These are phyloP conservation scores for Rubroboletus satanas DNA, from an alignment of 768 basidiomycete genomes.

Conservation along the genomic window DNA sequence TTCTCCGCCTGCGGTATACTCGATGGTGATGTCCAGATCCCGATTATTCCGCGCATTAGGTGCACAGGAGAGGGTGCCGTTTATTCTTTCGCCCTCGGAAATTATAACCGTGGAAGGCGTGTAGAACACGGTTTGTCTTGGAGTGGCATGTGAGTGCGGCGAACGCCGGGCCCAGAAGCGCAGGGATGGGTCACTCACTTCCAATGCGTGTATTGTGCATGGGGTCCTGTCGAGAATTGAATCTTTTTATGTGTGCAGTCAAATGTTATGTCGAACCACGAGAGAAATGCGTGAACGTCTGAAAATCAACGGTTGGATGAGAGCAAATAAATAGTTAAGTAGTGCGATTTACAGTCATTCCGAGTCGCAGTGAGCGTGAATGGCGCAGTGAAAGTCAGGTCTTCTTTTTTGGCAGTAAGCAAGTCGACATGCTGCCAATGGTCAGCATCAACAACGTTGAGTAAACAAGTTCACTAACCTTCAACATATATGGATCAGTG, in stretches of 20 bases:
- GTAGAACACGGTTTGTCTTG: slow-evolving; percentile 96
- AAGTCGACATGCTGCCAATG: slow-evolving; percentile 78
- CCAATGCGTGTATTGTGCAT: slow-evolving; percentile 95
- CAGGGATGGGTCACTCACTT: slow-evolving; percentile 55
- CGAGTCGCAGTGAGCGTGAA: slow-evolving; percentile 81
- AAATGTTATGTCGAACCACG: slow-evolving; percentile 98
- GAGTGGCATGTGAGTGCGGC: background rate
- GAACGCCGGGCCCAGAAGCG: background rate
- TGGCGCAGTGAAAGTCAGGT: slow-evolving; percentile 78
- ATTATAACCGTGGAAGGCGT: slow-evolving; percentile 76
- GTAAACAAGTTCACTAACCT: slow-evolving; percentile 44
- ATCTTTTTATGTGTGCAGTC: slow-evolving; percentile 94
- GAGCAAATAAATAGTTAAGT: background rate
- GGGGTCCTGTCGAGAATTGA: slow-evolving; percentile 95
- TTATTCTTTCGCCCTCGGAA: slow-evolving; percentile 65
- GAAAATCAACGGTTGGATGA: slow-evolving; percentile 2
- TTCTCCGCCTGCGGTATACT: slow-evolving; percentile 50
- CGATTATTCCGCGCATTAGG: slow-evolving; percentile 93
- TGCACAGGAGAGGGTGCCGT: slow-evolving; percentile 69
- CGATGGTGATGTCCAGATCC: slow-evolving; percentile 86
- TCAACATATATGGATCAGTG: slow-evolving; percentile 86
- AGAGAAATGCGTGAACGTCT: slow-evolving; percentile 98
- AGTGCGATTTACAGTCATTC: slow-evolving; percentile 75
- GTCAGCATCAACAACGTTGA: slow-evolving; percentile 4
- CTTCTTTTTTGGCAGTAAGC: slow-evolving; percentile 89